Evolutionary conservation across 345 rosid species (phyloP).

Genomic region (Anastatica hierochuntica): DNA sequence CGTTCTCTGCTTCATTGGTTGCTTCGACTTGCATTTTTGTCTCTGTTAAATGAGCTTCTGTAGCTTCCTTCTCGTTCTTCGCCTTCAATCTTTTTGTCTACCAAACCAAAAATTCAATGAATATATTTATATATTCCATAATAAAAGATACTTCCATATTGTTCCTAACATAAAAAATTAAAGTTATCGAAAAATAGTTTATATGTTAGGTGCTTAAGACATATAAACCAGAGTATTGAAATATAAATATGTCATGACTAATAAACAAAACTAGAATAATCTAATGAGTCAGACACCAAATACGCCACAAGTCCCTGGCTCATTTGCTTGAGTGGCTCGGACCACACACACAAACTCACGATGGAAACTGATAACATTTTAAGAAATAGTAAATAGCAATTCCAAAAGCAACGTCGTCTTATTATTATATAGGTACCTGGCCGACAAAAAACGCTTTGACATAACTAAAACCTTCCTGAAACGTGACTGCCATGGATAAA

Average conservation of each 20-base stretch:
- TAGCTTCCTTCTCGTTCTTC: constrained; percentile 47
- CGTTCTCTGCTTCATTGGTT: constrained; percentile 44
- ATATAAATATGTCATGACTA: no score
- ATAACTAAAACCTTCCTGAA: constrained; percentile 39
- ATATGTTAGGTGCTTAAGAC: no score
- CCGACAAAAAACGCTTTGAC: constrained; percentile 42
- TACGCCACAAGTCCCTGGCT: no score
- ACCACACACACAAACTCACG: no score
- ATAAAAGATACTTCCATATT: neutral
- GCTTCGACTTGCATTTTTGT: constrained; percentile 55
- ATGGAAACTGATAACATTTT: no score
- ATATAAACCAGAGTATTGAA: no score
- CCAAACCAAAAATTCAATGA: neutral
- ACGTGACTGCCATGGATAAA: constrained; percentile 32
- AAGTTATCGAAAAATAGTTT: no score
- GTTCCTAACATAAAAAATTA: no score
- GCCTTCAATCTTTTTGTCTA: constrained; percentile 49
- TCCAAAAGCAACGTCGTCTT: neutral
- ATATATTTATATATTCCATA: neutral
- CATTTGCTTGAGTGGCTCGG: no score
- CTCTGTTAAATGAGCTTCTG: constrained; percentile 38
- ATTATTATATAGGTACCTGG: constrained; percentile 17
- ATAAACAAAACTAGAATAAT: no score
- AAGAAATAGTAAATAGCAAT: neutral
- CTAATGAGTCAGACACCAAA: no score